Conservation (phyloP, 2,329 filamentous ascomycete species). For the Colletotrichum agaves region DNA sequence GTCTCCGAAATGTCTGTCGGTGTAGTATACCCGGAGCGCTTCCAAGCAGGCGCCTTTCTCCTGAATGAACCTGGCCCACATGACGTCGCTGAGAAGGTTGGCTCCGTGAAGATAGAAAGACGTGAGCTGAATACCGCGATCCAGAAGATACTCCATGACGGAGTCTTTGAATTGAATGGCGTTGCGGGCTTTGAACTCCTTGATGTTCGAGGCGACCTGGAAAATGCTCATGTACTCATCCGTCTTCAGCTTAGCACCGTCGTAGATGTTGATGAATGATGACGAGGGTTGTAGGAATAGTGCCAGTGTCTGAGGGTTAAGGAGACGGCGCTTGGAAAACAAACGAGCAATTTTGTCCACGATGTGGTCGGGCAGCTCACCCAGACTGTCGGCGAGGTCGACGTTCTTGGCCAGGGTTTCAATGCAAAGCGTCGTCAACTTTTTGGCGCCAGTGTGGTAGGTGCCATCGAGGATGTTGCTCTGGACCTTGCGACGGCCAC, state of each 20-base stretch:
- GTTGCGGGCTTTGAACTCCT: constrained; percentile 79
- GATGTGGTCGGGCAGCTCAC: constrained; percentile 64
- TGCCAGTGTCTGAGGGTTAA: constrained; percentile 64
- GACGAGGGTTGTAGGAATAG: constrained; percentile 66
- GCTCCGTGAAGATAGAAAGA: constrained; percentile 83
- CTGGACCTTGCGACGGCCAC: constrained; percentile 78
- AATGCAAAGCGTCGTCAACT: constrained; percentile 71
- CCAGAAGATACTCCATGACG: constrained; percentile 83
- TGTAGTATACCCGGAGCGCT: constrained; percentile 81
- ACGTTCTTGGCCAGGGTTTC: constrained; percentile 72
- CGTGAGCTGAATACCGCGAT: constrained; percentile 75
- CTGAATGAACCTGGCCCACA: constrained; percentile 78
- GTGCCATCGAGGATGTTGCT: constrained; percentile 86
- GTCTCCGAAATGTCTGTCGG: constrained; percentile 84
- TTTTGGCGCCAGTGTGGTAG: constrained; percentile 73
- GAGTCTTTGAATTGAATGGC: constrained; percentile 92
- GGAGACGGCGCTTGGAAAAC: constrained; percentile 68
- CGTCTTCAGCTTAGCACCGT: constrained; percentile 71
- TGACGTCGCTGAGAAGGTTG: constrained; percentile 81
- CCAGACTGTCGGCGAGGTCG: constrained; percentile 69
- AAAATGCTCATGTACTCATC: constrained; percentile 87
- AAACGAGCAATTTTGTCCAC: constrained; percentile 70
- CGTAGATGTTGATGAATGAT: constrained; percentile 66
- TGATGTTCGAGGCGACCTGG: constrained; percentile 75
- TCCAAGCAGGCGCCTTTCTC: constrained; percentile 73